Conservation (phyloP, 768 basidiomycete species). For the Rhizopogon vinicolor region DNA sequence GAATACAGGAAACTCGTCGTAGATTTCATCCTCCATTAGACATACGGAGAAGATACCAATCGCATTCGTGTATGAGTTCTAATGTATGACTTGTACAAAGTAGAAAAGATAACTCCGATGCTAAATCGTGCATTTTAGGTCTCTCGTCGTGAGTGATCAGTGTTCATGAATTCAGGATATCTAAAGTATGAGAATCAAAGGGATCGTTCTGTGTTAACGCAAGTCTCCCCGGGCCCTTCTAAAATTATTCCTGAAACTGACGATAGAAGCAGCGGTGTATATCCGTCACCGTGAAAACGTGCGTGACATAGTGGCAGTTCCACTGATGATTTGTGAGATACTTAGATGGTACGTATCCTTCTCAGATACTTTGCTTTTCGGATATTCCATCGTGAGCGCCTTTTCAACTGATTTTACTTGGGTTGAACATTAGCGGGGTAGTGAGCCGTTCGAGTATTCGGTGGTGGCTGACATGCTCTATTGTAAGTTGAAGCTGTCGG, state of each 20-base stretch:
- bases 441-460: slow-evolving; percentile 26
- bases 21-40: slow-evolving; percentile 15
- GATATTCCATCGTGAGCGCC: slow-evolving; percentile 2
- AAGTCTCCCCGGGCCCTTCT: background rate
- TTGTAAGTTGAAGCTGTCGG: slow-evolving; percentile 8
- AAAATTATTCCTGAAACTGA: background rate
- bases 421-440: slow-evolving; percentile 7
- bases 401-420: background rate
- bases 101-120: background rate
- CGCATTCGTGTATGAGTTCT: background rate
- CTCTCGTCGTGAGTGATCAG: slow-evolving; percentile 4
- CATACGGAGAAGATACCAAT: background rate
- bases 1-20: slow-evolving; percentile 45
- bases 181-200: background rate
- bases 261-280: slow-evolving; percentile 30
- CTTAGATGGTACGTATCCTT: background rate
- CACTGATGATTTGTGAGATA: background rate
- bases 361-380: slow-evolving; percentile 6
- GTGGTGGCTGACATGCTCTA: slow-evolving; percentile 33
- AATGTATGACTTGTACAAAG: background rate
- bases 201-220: slow-evolving; percentile 5
- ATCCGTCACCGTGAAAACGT: slow-evolving; percentile 40
- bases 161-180: background rate
- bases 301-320: slow-evolving; percentile 3
- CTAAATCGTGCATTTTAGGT: slow-evolving; percentile 2